These are phyloP conservation scores for Debaryomyces sp. DNA, from an alignment of 1,139 yeast species.

Conservation along the genomic window DNA sequence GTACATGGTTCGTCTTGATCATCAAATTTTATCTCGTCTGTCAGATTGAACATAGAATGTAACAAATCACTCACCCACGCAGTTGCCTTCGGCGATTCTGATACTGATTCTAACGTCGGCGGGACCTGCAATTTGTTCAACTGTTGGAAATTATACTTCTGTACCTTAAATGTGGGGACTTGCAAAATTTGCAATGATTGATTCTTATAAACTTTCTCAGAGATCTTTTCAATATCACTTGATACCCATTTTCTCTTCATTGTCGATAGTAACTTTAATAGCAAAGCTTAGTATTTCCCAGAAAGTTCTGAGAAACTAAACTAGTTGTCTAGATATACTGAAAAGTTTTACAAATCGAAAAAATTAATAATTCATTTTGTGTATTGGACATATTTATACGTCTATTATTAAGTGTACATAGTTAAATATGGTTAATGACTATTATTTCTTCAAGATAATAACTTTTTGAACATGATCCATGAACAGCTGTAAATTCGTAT, in stretches of 20 bases:
- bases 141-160: neutral
- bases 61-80: neutral
- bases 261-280: neutral
- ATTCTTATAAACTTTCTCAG: neutral
- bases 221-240: neutral
- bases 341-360: constrained; percentile 5
- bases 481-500: constrained; percentile 66
- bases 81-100: neutral
- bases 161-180: neutral
- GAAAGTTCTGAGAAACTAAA: neutral
- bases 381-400: constrained; percentile 5
- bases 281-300: neutral
- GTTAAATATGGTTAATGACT: constrained; percentile 1
- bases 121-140: constrained; percentile 1
- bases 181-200: neutral
- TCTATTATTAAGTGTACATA: constrained; percentile 4
- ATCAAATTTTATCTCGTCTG: neutral
- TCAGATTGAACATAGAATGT: neutral
- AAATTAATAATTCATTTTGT: constrained; percentile 4
- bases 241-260: constrained; percentile 3
- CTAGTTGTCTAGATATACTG: neutral
- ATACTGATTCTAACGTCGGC: neutral
- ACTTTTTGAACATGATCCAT: constrained; percentile 58
- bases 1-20: neutral
- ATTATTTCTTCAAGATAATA: constrained; percentile 28